Percentiles rank a stretch among this genome's conserved stretches.
phyloP scores from a whole-genome alignment of 805 yeast genomes.

The Lachancea kluyveri region DNA sequence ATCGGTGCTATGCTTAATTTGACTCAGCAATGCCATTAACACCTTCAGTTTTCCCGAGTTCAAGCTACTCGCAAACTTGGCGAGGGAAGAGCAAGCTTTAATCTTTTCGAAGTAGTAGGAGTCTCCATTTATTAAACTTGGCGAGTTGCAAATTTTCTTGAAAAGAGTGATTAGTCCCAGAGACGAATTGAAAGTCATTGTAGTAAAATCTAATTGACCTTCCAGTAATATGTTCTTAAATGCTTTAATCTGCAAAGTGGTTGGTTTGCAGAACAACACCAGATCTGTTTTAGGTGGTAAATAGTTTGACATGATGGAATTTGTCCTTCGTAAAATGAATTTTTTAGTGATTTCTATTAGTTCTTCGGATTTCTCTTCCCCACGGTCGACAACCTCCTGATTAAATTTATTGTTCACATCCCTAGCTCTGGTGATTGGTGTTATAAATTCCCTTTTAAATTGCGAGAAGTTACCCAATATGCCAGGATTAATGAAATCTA shows the following conservation, averaged over 20 bases:
- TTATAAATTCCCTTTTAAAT: conserved; percentile 56
- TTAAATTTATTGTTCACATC: conserved; percentile 54
- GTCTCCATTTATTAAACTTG: conserved; percentile 53
- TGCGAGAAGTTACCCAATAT: conserved; percentile 55
- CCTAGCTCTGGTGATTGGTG: conserved; percentile 68
- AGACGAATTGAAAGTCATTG: conserved; percentile 35
- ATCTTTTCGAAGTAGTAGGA: conserved; percentile 17
- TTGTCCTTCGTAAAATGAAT: conserved; percentile 71
- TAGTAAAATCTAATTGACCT: conserved; percentile 24
- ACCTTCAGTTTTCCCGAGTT: conserved; percentile 61
- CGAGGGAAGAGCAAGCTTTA: conserved; percentile 9
- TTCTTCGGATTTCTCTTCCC: conserved; percentile 57
- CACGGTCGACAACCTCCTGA: conserved; percentile 42
- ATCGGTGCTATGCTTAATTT: conserved; percentile 34
- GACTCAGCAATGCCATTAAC: conserved; percentile 48
- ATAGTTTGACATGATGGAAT: conserved; percentile 47
- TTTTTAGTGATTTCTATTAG: conserved; percentile 56
- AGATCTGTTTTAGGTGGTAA: conserved; percentile 72
- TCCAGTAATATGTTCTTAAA: conserved; percentile 43
- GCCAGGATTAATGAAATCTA: conserved; percentile 82
- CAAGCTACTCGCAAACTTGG: conserved; percentile 18
- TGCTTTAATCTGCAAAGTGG: conserved; percentile 48
- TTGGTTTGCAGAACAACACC: conserved; percentile 74
- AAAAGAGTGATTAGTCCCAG: conserved; percentile 66
- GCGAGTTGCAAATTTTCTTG: conserved; percentile 81